These are phyloP conservation scores for Daldinia bambusicola DNA, from an alignment of 495 filamentous ascomycete species.

Conservation along the genomic window DNA sequence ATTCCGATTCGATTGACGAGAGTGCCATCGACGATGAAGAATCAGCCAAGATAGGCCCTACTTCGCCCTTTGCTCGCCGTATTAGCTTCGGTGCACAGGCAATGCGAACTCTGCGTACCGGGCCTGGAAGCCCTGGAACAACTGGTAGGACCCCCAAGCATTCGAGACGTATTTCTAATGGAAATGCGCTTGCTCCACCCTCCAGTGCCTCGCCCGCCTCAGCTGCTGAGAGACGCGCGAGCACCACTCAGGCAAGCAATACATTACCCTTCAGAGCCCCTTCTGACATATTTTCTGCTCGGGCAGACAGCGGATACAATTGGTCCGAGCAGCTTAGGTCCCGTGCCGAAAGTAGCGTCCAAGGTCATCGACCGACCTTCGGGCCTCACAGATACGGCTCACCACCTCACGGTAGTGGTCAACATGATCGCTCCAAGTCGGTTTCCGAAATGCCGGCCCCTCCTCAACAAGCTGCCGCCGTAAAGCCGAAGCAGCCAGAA, in stretches of 20 bases:
- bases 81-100: conserved; percentile 93
- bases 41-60: conserved; percentile 62
- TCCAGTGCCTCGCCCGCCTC: conserved; percentile 40
- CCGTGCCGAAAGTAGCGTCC: conserved; percentile 84
- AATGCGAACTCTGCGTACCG: conserved; percentile 63
- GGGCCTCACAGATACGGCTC: conserved; percentile 55
- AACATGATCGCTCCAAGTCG: conserved; percentile 74
- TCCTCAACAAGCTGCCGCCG: conserved; percentile 58
- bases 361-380: conserved; percentile 62
- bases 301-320: conserved; percentile 87
- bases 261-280: conserved; percentile 62
- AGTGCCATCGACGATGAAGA: conserved; percentile 86
- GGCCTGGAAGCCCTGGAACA: conserved; percentile 58
- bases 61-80: conserved; percentile 81
- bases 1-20: conserved; percentile 84
- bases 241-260: conserved; percentile 63
- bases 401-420: conserved; percentile 40
- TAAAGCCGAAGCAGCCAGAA: conserved; percentile 59
- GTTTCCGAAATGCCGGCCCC: conserved; percentile 74
- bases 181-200: conserved; percentile 28
- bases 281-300: conserved; percentile 68
- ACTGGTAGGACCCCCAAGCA: conserved; percentile 59
- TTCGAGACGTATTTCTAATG: conserved; percentile 40
- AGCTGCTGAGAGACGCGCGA: conserved; percentile 45
- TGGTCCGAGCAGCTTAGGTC: conserved; percentile 94